Conservation (phyloP, 2,329 filamentous ascomycete genomes). For the Fusarium sp. region DNA sequence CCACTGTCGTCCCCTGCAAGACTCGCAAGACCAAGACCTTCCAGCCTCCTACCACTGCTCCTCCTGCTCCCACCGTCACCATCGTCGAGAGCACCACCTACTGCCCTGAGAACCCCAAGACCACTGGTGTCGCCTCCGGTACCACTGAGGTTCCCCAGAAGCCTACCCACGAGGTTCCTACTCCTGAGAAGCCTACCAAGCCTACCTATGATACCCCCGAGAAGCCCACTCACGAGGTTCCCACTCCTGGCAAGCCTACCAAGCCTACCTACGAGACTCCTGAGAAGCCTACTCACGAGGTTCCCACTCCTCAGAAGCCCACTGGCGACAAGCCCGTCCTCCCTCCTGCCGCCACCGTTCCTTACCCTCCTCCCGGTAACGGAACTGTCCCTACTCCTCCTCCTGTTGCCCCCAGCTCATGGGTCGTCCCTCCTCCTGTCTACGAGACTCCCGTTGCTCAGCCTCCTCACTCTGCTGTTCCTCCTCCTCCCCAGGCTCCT, state of each 20-base stretch:
- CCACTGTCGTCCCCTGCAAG: constrained; percentile 43
- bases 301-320: constrained; percentile 13
- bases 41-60: constrained; percentile 35
- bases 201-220: constrained; percentile 1
- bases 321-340: constrained; percentile 9
- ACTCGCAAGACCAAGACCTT: constrained; percentile 42
- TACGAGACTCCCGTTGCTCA: constrained; percentile 1
- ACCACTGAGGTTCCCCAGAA: background rate
- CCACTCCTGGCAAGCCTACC: background rate
- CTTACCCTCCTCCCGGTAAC: constrained; percentile 29
- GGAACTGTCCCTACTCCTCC: constrained; percentile 23
- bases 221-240: constrained; percentile 2
- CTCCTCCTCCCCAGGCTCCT: background rate
- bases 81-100: constrained; percentile 38
- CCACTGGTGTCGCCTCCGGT: background rate
- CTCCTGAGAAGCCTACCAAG: background rate
- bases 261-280: background rate
- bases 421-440: constrained; percentile 4
- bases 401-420: constrained; percentile 15
- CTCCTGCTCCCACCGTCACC: constrained; percentile 37
- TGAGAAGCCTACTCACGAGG: background rate
- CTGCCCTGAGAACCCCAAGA: constrained; percentile 7
- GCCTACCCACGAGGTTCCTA: background rate
- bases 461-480: background rate
- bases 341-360: constrained; percentile 11